Evolutionary conservation across 1,284 basidiomycete genomes (phyloP), one percentile per base, ranked within the genome.

Genomic region (Apiotrichum gamsii): DNA sequence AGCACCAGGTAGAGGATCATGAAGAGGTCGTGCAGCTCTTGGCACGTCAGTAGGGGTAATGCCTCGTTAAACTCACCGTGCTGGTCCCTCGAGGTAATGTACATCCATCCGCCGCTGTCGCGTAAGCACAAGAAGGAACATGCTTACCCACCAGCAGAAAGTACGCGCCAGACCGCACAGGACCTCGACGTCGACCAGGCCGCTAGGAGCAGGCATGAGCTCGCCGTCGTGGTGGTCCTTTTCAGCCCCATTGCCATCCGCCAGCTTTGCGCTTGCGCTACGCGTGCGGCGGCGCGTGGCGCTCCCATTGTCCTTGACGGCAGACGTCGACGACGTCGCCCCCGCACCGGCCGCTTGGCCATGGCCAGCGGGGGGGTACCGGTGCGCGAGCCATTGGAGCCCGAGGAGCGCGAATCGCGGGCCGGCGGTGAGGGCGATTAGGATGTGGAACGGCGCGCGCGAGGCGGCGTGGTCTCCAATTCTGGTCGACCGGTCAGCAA

Each of bases 401-500:
- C 80, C 75, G 24, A 93, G 80, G 21, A 93, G 77, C 8, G 80
- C 76, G 61, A 96, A 84, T 4, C 91, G 83, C 0, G 90, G 90
- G 8, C 85, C 84, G 78, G 87, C 82, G 34, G 83, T 85, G 29
- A 93, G 68, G 13, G 91, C 91, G 58, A 95, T 93, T 39, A 93
- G 75, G 39, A 94, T 82, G 59, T 96, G 91, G 64, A 96, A 95
- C 37, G 90, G 69, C 54, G 85, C 90, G 51, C 90, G 78, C 57
- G 94, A 85, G 18, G 87, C 88, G 54, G 85, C 89, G 83, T 88
- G 91, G 73, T 95, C 90, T 2, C 90, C 90, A 53, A 91, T 87
- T 2, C 86, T 89, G 50, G 20, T 5, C 6, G 23, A 37, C 50
- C n/a, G 28, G 53, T 21, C 29, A 13, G 31, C n/a, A n/a, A n/a